Base-by-base conservation (phyloP, 148 eudicot genomes). In the Vaccinium macrocarpon region DNA sequence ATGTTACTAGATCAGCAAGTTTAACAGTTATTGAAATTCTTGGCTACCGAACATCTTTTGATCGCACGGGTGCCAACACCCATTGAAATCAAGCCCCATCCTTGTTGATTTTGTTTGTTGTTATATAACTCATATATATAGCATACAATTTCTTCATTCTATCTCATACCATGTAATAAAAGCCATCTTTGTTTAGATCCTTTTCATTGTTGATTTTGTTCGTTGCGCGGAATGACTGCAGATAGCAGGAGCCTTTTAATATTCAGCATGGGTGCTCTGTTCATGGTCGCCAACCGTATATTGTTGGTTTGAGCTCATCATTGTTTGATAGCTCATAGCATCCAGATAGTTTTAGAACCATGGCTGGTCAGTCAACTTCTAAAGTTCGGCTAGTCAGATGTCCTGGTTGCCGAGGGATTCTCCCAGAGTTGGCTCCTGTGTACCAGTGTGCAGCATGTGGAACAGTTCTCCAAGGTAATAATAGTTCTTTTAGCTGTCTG, bases 391-490 rank as follows among this genome's bases (percentile, higher is more conserved):
- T 88, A 0, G 98, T 95, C 74, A 93, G 81, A 88, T 96, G 99
- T 85, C 99, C 99, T 23, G 91, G 27, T 87, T 96, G 99, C 87
- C 82, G 84, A 15, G 62, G 77, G 84, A 79, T 94, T 84, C 98
- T 96, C 51, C 89, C 84, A 23, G 99, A 94, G 89, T 86, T 91
- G 64, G 78, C 94, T 85, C 93, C 93, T 61, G 59, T 94, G 64
- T 96, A 94, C 88, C 85, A 82, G 70, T 96, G 99, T 80, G 99
- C 97, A 81, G 94, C 92, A 87, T 96, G 99, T 86, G 89, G 82
- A 55, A 89, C 90, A 42, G 70, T 84, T 83, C 98, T 96, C 84
- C 91, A 87, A 94, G 98, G 98, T 94, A 90, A 87, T 56, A 32
- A 13, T 11, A 35, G 35, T 35, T 27, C 49, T 56, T 48, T 16